Percentiles rank a stretch among this genome's conserved stretches.
Evolutionary conservation across 257 asterid genomes (phyloP).

Genomic region (Solanum chmielewskii): DNA sequence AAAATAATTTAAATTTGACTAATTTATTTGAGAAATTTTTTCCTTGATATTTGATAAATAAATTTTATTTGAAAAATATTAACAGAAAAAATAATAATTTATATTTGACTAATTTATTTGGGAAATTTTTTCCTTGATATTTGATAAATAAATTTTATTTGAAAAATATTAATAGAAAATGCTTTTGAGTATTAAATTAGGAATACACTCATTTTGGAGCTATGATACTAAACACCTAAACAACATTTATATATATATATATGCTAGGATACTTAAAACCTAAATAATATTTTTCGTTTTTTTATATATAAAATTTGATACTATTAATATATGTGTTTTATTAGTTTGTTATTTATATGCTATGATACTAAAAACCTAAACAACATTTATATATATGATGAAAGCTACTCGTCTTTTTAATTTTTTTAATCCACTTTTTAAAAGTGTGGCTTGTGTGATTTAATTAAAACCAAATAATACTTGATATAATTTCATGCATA

Average conservation of each 20-base stretch:
- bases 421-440: background rate
- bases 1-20: background rate
- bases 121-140: background rate
- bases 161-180: background rate
- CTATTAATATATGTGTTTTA: background rate
- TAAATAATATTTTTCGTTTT: too few relatives aligned
- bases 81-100: background rate
- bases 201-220: background rate
- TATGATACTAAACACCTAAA: too few relatives aligned
- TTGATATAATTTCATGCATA: background rate
- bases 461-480: background rate
- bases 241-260: too few relatives aligned
- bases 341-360: background rate
- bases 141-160: background rate
- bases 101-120: background rate
- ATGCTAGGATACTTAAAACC: background rate
- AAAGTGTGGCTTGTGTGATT: background rate
- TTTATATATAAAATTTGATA: too few relatives aligned
- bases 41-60: background rate
- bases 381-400: background rate
- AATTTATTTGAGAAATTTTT: background rate
- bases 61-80: background rate
- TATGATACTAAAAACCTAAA: too few relatives aligned
- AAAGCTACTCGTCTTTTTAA: background rate
- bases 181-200: background rate